Base-by-base conservation (phyloP, 371 early-diverging fungal species). In the Rhizopus sp. region DNA sequence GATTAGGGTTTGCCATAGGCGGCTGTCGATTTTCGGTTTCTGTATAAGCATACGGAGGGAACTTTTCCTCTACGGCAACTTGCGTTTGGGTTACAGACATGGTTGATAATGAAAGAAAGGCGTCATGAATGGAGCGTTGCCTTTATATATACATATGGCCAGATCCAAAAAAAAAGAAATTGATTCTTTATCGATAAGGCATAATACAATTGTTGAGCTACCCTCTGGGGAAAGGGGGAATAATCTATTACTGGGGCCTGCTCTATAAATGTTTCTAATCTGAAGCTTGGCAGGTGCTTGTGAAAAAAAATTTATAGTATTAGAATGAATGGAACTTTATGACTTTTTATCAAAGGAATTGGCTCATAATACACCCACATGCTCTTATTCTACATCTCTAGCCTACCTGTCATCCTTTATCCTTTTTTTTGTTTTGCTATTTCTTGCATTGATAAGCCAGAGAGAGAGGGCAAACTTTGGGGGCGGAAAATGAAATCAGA, bases 11-110 rank as follows among this genome's bases (percentile, higher is more conserved):
- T 9, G 62, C 62, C 45, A 72, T 33, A 30, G 80, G 80, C 33
- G 68, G 70, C 48, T 77, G 70, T 10, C 73, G 63, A 13, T 61
- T 64, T 53, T 80, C 80, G 1, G 75, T 66, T 32, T 63, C 50
- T 41, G 77, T 80, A 47, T 68, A 77, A 32, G 66, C 66, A 52
- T 66, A 66, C 50, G 62, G 66, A 51, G 66, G 66, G 37, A 50
- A 62, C 30, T 58, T 59, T 10, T n/a, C 31, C 1, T 44, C 30
- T 15, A 41, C 6, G 5, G 42, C 30, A 10, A 50, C 45, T 16
- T 48, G 44, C 8, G 45, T 39, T 54, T 55, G 37, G 13, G 54
- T 53, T 7, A 31, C 13, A 4, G 47, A 49, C 50, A 49, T 49
- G 7, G 32, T 31, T 49, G 15, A 49, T 13, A 7, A 49, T 16